These are phyloP conservation scores for Macroventuria anomochaeta DNA, from an alignment of 2,329 filamentous ascomycete genomes.

Conservation along the genomic window DNA sequence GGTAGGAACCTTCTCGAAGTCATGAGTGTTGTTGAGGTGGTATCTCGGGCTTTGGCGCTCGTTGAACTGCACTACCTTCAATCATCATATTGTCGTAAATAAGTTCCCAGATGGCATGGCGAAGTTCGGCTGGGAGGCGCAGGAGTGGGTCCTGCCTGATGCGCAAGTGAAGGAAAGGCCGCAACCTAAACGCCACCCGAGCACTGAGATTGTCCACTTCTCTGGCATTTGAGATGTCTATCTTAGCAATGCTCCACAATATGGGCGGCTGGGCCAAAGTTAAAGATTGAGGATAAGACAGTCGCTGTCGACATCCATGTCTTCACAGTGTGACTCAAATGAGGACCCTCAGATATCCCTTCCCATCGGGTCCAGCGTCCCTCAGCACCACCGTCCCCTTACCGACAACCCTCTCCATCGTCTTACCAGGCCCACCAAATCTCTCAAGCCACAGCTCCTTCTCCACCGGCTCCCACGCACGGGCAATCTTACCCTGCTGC, in stretches of 20 bases:
- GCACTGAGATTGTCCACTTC: no score
- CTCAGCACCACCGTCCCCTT: not conserved
- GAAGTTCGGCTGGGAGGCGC: not conserved
- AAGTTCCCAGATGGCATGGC: not conserved
- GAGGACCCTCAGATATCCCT: constrained; percentile 5
- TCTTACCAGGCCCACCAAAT: constrained; percentile 5
- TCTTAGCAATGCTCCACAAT: no score
- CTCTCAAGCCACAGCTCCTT: constrained; percentile 10
- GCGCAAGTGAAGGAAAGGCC: no score
- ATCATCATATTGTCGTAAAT: not conserved
- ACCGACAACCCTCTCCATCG: not conserved
- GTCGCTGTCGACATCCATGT: not conserved
- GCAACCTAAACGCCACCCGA: no score
- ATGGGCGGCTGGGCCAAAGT: no score
- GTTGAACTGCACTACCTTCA: not conserved
- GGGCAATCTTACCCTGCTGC: not conserved
- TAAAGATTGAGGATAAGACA: no score
- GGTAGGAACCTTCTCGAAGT: no score
- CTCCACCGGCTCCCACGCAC: not conserved
- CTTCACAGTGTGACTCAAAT: not conserved
- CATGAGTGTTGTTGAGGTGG: no score
- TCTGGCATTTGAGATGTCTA: no score
- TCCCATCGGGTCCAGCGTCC: constrained; percentile 3
- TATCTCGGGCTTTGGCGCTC: no score
- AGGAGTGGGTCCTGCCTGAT: not conserved